A percentile compares a stretch with the other conserved stretches of the same genome.
These are phyloP conservation scores for Pythium dissimile DNA, from an alignment of 352 stramenopile species.

Conservation along the genomic window DNA sequence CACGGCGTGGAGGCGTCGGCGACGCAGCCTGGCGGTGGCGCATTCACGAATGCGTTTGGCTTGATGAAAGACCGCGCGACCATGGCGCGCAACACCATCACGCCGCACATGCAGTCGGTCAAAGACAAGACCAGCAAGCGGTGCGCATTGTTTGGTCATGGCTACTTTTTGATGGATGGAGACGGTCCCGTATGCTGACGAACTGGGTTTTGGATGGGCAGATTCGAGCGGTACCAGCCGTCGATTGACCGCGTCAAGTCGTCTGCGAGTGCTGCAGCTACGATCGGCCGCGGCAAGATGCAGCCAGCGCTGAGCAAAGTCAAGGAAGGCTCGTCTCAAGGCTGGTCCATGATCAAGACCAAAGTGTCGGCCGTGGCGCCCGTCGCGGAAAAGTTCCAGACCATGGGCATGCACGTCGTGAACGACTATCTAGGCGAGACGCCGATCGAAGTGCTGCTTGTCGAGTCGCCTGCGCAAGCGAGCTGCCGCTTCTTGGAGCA, in stretches of 20 bases:
- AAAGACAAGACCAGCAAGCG: slow-evolving; percentile 29
- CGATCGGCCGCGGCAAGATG: slow-evolving; percentile 39
- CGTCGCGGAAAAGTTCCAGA: slow-evolving; percentile 73
- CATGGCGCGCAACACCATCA: slow-evolving; percentile 28
- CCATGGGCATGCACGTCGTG: slow-evolving; percentile 67
- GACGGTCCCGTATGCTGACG: not conserved
- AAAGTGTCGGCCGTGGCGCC: slow-evolving; percentile 65
- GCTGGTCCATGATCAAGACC: slow-evolving; percentile 78
- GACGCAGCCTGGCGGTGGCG: not conserved
- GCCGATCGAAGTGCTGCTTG: slow-evolving; percentile 44
- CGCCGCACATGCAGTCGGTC: slow-evolving; percentile 32
- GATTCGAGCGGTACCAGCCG: slow-evolving; percentile 70
- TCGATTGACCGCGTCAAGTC: slow-evolving; percentile 71
- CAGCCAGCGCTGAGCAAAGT: slow-evolving; percentile 53
- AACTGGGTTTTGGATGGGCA: slow-evolving; percentile 11
- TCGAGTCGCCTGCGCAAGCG: slow-evolving; percentile 38
- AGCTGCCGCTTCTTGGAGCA: slow-evolving; percentile 56
- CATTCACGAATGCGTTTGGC: slow-evolving; percentile 19
- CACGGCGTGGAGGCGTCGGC: not conserved
- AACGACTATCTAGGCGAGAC: slow-evolving; percentile 69
- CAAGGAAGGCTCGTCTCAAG: slow-evolving; percentile 71
- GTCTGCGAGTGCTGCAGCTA: slow-evolving; percentile 59
- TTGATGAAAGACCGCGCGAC: slow-evolving; percentile 30
- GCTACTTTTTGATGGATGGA: not conserved
- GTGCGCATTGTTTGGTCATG: not conserved